phyloP scores from a whole-genome alignment of 1,284 basidiomycete species.

The Melampsora americana region DNA sequence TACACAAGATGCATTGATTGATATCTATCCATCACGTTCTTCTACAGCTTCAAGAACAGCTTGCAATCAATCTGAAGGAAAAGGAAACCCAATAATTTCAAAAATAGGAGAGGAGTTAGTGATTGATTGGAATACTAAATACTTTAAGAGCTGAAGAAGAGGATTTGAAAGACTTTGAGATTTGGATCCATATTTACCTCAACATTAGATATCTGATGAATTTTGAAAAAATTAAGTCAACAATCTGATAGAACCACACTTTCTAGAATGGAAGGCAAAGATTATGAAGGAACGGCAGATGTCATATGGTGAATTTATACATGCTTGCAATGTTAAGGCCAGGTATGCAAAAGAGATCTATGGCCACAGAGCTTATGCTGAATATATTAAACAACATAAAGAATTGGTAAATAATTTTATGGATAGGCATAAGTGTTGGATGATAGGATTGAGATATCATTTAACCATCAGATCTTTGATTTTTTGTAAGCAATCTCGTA shows the following conservation, averaged over 20 bases:
- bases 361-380: too few relatives aligned
- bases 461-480: too few relatives aligned
- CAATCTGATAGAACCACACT: conserved; percentile 19
- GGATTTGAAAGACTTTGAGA: conserved; percentile 23
- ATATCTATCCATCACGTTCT: conserved; percentile 12
- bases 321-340: too few relatives aligned
- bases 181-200: conserved; percentile 10
- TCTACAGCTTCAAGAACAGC: conserved; percentile 20
- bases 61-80: conserved; percentile 10
- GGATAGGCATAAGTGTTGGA: too few relatives aligned
- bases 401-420: too few relatives aligned
- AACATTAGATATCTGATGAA: conserved; percentile 15
- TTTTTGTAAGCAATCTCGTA: too few relatives aligned
- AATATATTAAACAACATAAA: too few relatives aligned
- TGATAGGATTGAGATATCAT: too few relatives aligned
- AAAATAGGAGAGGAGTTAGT: conserved; percentile 30
- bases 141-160: conserved; percentile 21
- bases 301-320: too few relatives aligned
- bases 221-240: background rate
- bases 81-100: too few relatives aligned
- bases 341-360: too few relatives aligned
- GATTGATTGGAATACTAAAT: conserved; percentile 38
- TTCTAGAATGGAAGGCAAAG: conserved; percentile 7
- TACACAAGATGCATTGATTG: background rate
- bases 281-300: conserved; percentile 22